phyloP scores from a whole-genome alignment of 352 stramenopile species.

The Vaucheria bursata region DNA sequence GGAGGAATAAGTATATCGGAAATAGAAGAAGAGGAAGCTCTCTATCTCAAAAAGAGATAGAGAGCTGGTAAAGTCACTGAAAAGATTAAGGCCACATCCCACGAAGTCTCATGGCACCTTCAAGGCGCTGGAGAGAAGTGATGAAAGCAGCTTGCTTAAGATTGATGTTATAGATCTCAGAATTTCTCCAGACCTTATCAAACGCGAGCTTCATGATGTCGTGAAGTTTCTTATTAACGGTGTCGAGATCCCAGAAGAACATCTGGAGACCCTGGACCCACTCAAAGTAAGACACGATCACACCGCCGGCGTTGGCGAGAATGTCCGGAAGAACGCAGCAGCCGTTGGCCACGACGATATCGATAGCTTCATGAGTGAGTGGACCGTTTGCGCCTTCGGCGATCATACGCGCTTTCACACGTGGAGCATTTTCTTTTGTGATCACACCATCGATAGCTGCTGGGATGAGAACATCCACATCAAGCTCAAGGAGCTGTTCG shows the following conservation, averaged over 20 bases:
- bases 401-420: not conserved
- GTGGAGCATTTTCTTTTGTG: not conserved
- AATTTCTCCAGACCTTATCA: not conserved
- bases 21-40: no score
- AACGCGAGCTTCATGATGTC: not conserved
- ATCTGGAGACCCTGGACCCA: not conserved
- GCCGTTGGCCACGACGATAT: not conserved
- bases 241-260: not conserved
- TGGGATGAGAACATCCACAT: not conserved
- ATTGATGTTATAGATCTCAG: not conserved
- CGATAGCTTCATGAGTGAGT: not conserved
- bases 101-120: not conserved
- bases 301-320: not conserved
- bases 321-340: not conserved
- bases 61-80: no score
- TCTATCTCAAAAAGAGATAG: no score
- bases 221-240: not conserved
- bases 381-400: not conserved
- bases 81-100: not conserved
- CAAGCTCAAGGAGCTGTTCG: not conserved
- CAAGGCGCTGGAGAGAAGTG: not conserved
- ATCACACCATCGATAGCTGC: not conserved
- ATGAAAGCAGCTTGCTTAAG: constrained; percentile 1
- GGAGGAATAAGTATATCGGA: no score
- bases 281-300: constrained; percentile 3